Evolutionary conservation across 2,329 filamentous ascomycete genomes (phyloP).

Genomic region (Apiospora rasikravindrae): DNA sequence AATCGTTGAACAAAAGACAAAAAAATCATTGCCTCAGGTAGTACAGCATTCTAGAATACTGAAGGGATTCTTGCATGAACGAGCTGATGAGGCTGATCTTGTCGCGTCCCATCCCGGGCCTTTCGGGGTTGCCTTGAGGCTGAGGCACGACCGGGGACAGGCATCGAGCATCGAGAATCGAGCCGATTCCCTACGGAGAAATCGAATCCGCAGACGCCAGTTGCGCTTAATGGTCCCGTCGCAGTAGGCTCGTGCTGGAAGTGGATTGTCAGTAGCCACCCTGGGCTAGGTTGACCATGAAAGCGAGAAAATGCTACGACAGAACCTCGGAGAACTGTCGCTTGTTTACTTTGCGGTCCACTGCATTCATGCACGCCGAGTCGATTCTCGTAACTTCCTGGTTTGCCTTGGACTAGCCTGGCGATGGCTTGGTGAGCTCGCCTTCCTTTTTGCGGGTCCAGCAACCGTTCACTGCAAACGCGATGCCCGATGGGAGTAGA

Average conservation of each 20-base stretch:
- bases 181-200: background rate
- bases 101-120: background rate
- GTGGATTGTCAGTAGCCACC: background rate
- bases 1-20: background rate
- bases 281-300: background rate
- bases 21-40: background rate
- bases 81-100: background rate
- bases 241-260: background rate
- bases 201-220: background rate
- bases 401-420: background rate
- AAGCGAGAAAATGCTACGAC: background rate
- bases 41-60: background rate
- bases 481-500: background rate
- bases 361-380: constrained; percentile 7
- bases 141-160: background rate
- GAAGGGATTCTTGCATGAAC: background rate
- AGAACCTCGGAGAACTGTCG: constrained; percentile 12
- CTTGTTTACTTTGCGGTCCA: background rate
- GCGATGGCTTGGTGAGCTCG: background rate
- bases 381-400: background rate
- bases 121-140: background rate
- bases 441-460: background rate
- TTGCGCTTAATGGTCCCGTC: constrained; percentile 2
- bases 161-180: background rate
- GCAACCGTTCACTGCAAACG: background rate